Base-by-base conservation (phyloP, 345 rosid species). In the Streptanthus diversifolius region DNA sequence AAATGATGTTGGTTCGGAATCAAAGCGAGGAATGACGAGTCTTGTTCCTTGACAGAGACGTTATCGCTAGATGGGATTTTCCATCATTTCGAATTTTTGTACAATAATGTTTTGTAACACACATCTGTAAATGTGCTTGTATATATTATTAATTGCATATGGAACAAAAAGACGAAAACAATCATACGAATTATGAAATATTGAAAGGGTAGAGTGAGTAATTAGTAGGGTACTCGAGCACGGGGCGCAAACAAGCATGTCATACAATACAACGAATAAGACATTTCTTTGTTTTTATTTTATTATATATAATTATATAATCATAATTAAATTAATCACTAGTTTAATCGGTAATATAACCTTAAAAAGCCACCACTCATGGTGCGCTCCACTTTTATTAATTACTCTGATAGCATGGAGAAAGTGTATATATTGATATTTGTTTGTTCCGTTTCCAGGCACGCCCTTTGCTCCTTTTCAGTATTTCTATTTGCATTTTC, bases 161-260 rank as follows among this genome's bases (percentile, higher is more conserved):
- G 29, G 24, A 2, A 32, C 0, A 24, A 15, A 19, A 3, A 45
- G 18, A 52, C 5, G 2, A 71, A 36, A 48, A 29, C 27, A 70
- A 49, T 13, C 39, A 48, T 41, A 63, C 22, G 45, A 30, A 18
- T 52, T 52, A 55, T 33, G 29, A 55, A 55, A 35, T n/a, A 27
- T 18, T 25, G 25, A 48, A 27, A 66, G 53, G 35, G 51, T 49
- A 27, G 24, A 27, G 24, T 55, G 37, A 54, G 5, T 30, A 33
- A 44, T 58, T 52, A 58, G 36, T 64, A 45, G 33, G 53, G 68
- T 30, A 74, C 62, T 75, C 67, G 30, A 60, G 58, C 70, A 68
- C 64, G 64, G 70, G 68, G 64, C 63, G 64, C 74, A 61, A 75
- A 75, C 64, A 68, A 75, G 57, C 49, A 75, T 75, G 74, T 40